phyloP scores from a whole-genome alignment of 192 early-diverging fungal genomes.

The Mortierella hygrophila region DNA sequence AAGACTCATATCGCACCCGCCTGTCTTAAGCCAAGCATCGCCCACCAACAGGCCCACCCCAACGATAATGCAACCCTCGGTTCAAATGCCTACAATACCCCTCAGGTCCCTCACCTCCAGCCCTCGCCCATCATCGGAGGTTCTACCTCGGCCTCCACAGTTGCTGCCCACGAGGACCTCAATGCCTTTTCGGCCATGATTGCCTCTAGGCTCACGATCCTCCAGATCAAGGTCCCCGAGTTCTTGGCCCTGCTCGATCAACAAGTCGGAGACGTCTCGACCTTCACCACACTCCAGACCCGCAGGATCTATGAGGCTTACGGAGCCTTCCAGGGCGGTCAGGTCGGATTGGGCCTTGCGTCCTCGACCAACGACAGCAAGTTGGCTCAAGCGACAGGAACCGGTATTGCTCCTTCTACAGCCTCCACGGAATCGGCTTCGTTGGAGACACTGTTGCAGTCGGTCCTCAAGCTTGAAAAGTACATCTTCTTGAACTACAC shows the following conservation, averaged over 20 bases:
- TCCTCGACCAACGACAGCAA: background rate
- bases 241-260: slow-evolving; percentile 78
- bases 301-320: slow-evolving; percentile 52
- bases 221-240: slow-evolving; percentile 72
- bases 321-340: slow-evolving; percentile 31
- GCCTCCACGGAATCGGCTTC: slow-evolving; percentile 10
- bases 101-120: slow-evolving; percentile 68
- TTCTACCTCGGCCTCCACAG: slow-evolving; percentile 24
- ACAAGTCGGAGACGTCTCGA: slow-evolving; percentile 72
- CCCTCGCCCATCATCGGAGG: slow-evolving; percentile 52
- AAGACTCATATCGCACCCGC: slow-evolving; percentile 70
- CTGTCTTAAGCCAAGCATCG: slow-evolving; percentile 64
- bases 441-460: slow-evolving; percentile 65
- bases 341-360: slow-evolving; percentile 39
- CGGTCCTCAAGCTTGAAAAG: slow-evolving; percentile 78
- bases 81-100: slow-evolving; percentile 30
- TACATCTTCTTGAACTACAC: slow-evolving; percentile 91
- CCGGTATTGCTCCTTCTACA: slow-evolving; percentile 39
- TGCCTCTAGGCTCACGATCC: slow-evolving; percentile 62
- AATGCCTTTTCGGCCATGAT: slow-evolving; percentile 70
- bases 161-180: slow-evolving; percentile 44
- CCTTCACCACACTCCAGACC: slow-evolving; percentile 56
- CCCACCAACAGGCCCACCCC: slow-evolving; percentile 56
- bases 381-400: slow-evolving; percentile 31
- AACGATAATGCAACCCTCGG: background rate